These are phyloP conservation scores for Pichia membranifaciens DNA, from an alignment of 805 yeast genomes.

Conservation along the genomic window DNA sequence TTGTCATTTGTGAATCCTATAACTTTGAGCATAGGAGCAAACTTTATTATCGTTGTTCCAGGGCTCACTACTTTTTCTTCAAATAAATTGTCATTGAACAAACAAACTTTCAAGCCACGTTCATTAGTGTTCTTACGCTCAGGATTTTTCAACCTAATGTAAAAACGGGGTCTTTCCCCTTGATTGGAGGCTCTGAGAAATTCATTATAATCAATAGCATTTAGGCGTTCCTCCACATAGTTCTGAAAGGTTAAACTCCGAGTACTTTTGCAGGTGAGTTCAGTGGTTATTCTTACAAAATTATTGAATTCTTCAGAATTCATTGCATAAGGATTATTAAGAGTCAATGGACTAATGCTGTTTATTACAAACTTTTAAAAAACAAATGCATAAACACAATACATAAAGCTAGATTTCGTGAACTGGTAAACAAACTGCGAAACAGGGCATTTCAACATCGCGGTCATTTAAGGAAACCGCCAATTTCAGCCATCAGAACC, in stretches of 20 bases:
- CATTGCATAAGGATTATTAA: background rate
- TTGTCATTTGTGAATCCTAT: constrained; percentile 4
- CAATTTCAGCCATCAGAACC: constrained; percentile 59
- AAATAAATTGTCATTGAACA: background rate
- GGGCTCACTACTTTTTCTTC: background rate
- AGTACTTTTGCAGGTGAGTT: background rate
- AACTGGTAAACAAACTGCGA: background rate
- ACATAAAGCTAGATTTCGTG: background rate
- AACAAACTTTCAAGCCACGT: constrained; percentile 10
- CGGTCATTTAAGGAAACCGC: constrained; percentile 35
- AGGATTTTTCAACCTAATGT: constrained; percentile 4
- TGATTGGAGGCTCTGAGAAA: background rate
- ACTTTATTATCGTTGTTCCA: constrained; percentile 7
- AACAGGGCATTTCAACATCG: background rate
- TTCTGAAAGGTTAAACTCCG: constrained; percentile 1
- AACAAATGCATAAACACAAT: background rate
- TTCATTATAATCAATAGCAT: background rate
- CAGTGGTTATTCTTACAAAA: background rate
- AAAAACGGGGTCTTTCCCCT: background rate
- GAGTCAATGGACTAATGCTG: too few species aligned
- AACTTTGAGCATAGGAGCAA: constrained; percentile 10
- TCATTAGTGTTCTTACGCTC: background rate
- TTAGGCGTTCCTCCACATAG: constrained; percentile 1
- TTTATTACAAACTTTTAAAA: too few species aligned
- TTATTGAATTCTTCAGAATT: background rate